phyloP scores from a whole-genome alignment of 2,329 filamentous ascomycete species.

The Pseudocercospora fijiensis region DNA sequence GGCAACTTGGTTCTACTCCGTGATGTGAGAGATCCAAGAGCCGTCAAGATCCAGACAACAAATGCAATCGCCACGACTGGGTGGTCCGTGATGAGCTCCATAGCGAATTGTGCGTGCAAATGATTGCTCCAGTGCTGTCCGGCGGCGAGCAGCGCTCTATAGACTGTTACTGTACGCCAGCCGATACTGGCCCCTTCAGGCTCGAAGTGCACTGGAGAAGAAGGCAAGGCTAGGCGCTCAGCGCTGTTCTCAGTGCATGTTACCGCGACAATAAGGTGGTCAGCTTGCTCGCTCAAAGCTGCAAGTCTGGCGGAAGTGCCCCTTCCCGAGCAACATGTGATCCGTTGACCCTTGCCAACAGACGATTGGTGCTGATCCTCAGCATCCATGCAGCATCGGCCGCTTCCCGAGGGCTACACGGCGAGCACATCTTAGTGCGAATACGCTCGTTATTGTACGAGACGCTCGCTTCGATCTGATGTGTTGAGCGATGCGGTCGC shows the following conservation, averaged over 20 bases:
- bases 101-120: neutral
- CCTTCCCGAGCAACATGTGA: neutral
- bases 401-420: no score
- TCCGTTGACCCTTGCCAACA: neutral
- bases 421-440: neutral
- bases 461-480: neutral
- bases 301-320: neutral
- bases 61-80: constrained; percentile 6
- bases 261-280: neutral
- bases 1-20: constrained; percentile 9
- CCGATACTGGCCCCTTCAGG: no score
- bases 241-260: no score
- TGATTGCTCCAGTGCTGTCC: neutral
- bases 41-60: neutral
- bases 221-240: no score
- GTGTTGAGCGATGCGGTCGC: neutral
- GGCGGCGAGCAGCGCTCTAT: no score
- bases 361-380: no score
- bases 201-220: no score
- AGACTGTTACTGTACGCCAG: no score
- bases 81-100: constrained; percentile 7
- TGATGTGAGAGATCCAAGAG: neutral
- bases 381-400: neutral
- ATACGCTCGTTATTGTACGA: neutral
- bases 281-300: neutral